These are phyloP conservation scores for Pulveroboletus frians DNA, from an alignment of 768 basidiomycete genomes.

Conservation along the genomic window DNA sequence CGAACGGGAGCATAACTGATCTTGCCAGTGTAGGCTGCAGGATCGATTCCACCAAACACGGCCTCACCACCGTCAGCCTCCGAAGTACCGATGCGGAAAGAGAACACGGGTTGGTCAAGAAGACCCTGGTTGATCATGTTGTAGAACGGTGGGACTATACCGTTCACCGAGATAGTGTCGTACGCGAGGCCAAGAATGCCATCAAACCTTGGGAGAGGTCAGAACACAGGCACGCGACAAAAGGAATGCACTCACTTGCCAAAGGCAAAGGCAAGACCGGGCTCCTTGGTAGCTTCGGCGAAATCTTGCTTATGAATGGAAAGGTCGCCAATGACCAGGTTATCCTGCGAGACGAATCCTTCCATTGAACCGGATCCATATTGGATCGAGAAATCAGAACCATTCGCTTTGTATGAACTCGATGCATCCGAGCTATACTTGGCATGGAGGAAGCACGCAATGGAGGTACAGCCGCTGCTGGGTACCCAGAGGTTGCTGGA, in stretches of 20 bases:
- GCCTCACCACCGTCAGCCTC: constrained; percentile 89
- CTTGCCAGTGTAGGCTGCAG: constrained; percentile 68
- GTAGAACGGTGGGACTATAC: constrained; percentile 91
- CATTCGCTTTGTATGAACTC: constrained; percentile 85
- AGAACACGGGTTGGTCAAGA: constrained; percentile 82
- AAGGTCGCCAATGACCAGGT: constrained; percentile 77
- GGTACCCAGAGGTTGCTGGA: constrained; percentile 96
- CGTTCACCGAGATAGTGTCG: constrained; percentile 93
- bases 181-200: constrained; percentile 93
- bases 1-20: constrained; percentile 86
- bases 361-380: constrained; percentile 98
- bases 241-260: constrained; percentile 60
- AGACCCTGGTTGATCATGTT: constrained; percentile 80
- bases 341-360: constrained; percentile 88
- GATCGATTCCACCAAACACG: constrained; percentile 87
- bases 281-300: constrained; percentile 93
- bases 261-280: constrained; percentile 95
- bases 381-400: constrained; percentile 80
- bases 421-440: constrained; percentile 85
- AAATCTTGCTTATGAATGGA: constrained; percentile 74
- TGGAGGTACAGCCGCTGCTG: constrained; percentile 71
- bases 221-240: not conserved
- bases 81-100: constrained; percentile 86
- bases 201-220: constrained; percentile 62
- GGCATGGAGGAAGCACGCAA: constrained; percentile 89